Percentiles rank a stretch among this genome's conserved stretches.
These are phyloP conservation scores for Phytophthora colocasiae DNA, from an alignment of 352 stramenopile genomes.

Conservation along the genomic window DNA sequence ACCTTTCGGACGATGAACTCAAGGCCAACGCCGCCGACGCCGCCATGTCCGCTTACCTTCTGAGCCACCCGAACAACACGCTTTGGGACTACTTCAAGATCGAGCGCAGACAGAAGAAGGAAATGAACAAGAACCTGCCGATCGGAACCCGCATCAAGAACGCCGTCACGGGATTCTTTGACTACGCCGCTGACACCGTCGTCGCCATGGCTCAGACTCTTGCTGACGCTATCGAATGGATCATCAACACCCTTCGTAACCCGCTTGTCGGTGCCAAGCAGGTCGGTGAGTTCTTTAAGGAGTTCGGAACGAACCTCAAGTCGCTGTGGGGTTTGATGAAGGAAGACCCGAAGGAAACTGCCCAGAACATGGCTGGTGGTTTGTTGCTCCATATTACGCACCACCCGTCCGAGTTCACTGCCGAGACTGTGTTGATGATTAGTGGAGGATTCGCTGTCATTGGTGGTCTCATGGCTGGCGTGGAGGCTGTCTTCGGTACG, in stretches of 20 bases:
- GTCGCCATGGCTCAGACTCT: conserved; percentile 26
- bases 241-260: conserved; percentile 29
- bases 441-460: conserved; percentile 27
- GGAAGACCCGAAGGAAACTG: conserved; percentile 33
- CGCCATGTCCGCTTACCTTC: conserved; percentile 30
- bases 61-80: conserved; percentile 37
- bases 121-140: conserved; percentile 22
- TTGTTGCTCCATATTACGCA: conserved; percentile 34
- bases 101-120: conserved; percentile 22
- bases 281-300: conserved; percentile 17
- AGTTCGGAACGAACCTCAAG: conserved; percentile 29
- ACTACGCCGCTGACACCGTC: conserved; percentile 22
- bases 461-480: conserved; percentile 24
- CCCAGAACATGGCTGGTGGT: conserved; percentile 32
- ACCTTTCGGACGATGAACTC: conserved; percentile 26
- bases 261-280: conserved; percentile 24
- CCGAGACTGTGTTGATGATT: conserved; percentile 31
- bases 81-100: conserved; percentile 42
- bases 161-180: conserved; percentile 13
- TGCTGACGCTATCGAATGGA: conserved; percentile 29
- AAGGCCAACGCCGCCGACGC: conserved; percentile 32
- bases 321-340: conserved; percentile 24
- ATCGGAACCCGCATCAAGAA: conserved; percentile 13
- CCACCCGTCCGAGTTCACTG: conserved; percentile 35
- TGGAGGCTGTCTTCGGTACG: conserved; percentile 23